Evolutionary conservation across 2,329 filamentous ascomycete species (phyloP).

Genomic region (Periconia sp.): DNA sequence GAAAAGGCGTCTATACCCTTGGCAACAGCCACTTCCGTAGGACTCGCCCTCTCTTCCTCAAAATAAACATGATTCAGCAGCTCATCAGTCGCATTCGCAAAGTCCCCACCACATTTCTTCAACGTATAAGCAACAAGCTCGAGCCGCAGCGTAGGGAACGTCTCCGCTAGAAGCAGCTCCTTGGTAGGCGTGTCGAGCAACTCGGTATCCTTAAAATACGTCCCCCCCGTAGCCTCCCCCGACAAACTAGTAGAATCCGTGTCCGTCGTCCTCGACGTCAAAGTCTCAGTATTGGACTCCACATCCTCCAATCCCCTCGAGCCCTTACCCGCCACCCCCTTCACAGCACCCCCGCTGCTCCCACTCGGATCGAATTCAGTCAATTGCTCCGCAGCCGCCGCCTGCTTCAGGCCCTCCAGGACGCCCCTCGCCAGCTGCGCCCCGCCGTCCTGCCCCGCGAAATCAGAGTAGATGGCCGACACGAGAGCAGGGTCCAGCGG

Average conservation of each 20-base stretch:
- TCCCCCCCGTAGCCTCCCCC: slow-evolving; percentile 28
- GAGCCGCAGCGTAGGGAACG: slow-evolving; percentile 73
- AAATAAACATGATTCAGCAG: slow-evolving; percentile 81
- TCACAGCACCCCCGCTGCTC: slow-evolving; percentile 56
- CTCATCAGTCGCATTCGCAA: slow-evolving; percentile 76
- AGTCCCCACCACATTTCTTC: slow-evolving; percentile 70
- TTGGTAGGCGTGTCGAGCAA: slow-evolving; percentile 64
- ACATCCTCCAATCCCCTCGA: slow-evolving; percentile 29
- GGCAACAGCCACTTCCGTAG: slow-evolving; percentile 47
- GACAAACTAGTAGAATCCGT: slow-evolving; percentile 58
- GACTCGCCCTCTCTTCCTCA: slow-evolving; percentile 65
- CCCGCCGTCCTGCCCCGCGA: slow-evolving; percentile 63
- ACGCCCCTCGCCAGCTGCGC: slow-evolving; percentile 62
- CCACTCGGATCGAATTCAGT: slow-evolving; percentile 81
- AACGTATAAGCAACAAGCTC: slow-evolving; percentile 72
- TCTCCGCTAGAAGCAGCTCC: slow-evolving; percentile 65
- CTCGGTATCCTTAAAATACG: slow-evolving; percentile 46
- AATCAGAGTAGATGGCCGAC: slow-evolving; percentile 76
- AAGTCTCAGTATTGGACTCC: slow-evolving; percentile 45
- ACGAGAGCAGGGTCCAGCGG: slow-evolving; percentile 80
- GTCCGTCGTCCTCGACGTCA: slow-evolving; percentile 50
- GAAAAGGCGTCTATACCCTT: slow-evolving; percentile 87
- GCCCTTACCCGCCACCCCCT: slow-evolving; percentile 22
- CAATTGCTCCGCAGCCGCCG: slow-evolving; percentile 71
- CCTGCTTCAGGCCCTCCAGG: slow-evolving; percentile 69